Conservation (phyloP, 2,329 filamentous ascomycete species). For the Botrytis elliptica region DNA sequence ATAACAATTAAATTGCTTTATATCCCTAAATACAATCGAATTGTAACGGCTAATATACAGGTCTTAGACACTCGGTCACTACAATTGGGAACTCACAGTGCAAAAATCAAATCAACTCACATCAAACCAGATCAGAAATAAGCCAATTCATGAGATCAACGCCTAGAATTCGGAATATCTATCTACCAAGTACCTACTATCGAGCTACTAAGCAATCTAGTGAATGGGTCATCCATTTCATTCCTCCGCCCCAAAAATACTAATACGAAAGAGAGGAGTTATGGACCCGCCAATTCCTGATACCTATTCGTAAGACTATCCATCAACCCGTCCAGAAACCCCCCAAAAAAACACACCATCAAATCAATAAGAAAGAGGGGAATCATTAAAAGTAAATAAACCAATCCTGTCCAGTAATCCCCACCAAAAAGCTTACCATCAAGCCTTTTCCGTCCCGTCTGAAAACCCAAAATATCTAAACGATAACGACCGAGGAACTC, state of each 20-base stretch:
- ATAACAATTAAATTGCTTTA: not conserved
- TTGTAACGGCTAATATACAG: no score
- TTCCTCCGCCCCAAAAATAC: not conserved
- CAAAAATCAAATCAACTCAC: not conserved
- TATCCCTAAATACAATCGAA: no score
- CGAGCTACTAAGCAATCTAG: not conserved
- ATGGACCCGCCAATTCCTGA: not conserved
- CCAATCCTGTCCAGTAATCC: not conserved
- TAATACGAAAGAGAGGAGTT: not conserved
- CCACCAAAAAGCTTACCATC: not conserved
- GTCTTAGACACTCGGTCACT: not conserved
- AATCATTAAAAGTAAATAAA: not conserved
- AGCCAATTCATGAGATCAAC: not conserved
- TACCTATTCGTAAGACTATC: no score
- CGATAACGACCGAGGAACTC: constrained; percentile 16
- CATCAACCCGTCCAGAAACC: not conserved
- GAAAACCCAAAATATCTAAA: not conserved
- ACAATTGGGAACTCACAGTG: not conserved
- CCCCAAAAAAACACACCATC: not conserved
- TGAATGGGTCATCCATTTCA: not conserved
- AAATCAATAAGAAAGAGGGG: not conserved
- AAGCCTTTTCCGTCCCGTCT: not conserved
- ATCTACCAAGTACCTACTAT: not conserved
- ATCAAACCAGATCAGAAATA: not conserved
- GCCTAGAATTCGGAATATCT: not conserved